Percentiles rank a stretch among this genome's conserved stretches.
phyloP scores from a whole-genome alignment of 495 filamentous ascomycete genomes.

The Massariosphaeria phaeospora region DNA sequence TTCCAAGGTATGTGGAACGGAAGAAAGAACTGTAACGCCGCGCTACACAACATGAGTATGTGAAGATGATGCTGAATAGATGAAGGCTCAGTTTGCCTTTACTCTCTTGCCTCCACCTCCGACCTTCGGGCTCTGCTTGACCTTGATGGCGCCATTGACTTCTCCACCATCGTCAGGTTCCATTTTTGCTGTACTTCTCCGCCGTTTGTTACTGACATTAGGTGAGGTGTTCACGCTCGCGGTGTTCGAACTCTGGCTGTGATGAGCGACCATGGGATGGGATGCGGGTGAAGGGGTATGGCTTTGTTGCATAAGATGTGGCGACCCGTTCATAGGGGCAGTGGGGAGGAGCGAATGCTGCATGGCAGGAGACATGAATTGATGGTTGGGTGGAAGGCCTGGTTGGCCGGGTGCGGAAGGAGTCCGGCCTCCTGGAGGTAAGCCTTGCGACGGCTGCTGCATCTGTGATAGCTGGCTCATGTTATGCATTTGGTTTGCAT shows the following conservation, averaged over 20 bases:
- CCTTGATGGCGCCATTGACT: slow-evolving; percentile 44
- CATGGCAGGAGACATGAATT: slow-evolving; percentile 55
- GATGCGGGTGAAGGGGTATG: slow-evolving; percentile 46
- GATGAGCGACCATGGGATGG: slow-evolving; percentile 64
- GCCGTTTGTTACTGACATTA: slow-evolving; percentile 69
- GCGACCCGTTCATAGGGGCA: slow-evolving; percentile 45
- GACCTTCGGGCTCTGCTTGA: slow-evolving; percentile 40
- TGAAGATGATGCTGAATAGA: slow-evolving; percentile 1
- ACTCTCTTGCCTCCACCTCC: slow-evolving; percentile 31
- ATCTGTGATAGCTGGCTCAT: slow-evolving; percentile 28
- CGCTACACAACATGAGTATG: slow-evolving; percentile 23
- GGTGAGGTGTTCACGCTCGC: slow-evolving; percentile 83
- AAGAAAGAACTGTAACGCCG: slow-evolving; percentile 21
- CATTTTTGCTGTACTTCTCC: slow-evolving; percentile 70
- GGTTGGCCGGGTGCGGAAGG: slow-evolving; percentile 16
- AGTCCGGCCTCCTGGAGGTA: slow-evolving; percentile 24
- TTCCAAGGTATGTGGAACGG: slow-evolving; percentile 1
- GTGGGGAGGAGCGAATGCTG: slow-evolving; percentile 52
- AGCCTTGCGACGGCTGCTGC: slow-evolving; percentile 20
- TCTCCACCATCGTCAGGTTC: slow-evolving; percentile 57
- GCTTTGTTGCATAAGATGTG: slow-evolving; percentile 44
- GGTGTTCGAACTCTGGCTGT: slow-evolving; percentile 60
- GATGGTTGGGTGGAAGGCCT: slow-evolving; percentile 35
- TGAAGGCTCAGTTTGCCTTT: no score
- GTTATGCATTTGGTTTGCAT: slow-evolving; percentile 28